A percentile compares a stretch with the other conserved stretches of the same genome.
phyloP scores from a whole-genome alignment of 225 moss, liverwort and hornwort species.

The Climacium dendroides region DNA sequence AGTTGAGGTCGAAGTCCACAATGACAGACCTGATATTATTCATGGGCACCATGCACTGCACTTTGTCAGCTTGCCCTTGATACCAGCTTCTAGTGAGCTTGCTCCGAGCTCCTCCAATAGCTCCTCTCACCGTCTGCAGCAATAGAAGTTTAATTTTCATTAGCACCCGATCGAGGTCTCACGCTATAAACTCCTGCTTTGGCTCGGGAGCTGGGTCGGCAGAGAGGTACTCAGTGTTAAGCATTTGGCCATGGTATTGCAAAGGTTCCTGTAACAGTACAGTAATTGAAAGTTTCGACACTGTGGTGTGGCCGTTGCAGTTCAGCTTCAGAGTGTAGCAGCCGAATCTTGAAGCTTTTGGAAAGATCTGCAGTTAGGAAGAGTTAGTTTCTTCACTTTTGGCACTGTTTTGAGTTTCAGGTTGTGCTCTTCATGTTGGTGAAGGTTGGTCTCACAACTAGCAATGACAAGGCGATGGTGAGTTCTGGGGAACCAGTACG shows the following conservation, averaged over 20 bases:
- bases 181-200: too few species aligned
- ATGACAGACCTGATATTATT: neutral
- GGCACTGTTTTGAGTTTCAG: neutral
- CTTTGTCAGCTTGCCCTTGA: neutral
- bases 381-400: neutral
- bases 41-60: neutral
- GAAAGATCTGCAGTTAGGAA: neutral
- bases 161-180: neutral
- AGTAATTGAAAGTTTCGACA: neutral
- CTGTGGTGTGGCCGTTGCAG: neutral
- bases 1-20: neutral
- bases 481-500: neutral
- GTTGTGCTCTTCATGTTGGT: neutral
- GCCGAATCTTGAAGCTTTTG: neutral
- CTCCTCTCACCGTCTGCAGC: neutral
- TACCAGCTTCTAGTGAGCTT: neutral
- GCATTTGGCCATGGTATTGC: neutral
- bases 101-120: neutral
- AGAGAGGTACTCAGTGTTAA: neutral
- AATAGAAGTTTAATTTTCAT: neutral
- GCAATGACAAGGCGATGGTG: neutral
- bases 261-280: neutral
- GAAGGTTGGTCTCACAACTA: neutral
- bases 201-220: neutral
- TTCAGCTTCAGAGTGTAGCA: neutral